phyloP scores from a whole-genome alignment of 495 filamentous ascomycete species.

The Penicillium angulare region DNA sequence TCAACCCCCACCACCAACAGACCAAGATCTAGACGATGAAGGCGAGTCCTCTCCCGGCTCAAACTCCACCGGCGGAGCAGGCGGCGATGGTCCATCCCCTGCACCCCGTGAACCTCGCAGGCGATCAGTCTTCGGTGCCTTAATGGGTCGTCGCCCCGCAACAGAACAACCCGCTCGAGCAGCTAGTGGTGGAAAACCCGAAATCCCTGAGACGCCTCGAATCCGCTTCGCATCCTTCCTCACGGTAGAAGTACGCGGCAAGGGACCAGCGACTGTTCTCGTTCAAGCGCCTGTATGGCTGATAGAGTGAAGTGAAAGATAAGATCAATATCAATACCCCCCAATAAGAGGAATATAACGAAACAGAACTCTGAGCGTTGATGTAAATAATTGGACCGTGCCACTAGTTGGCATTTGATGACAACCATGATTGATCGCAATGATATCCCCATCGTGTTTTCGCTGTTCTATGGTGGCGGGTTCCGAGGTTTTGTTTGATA shows the following conservation, averaged over 20 bases:
- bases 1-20: constrained; percentile 35
- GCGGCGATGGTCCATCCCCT: constrained; percentile 28
- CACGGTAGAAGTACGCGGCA: constrained; percentile 73
- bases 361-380: not conserved
- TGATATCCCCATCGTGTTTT: constrained; percentile 20
- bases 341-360: not conserved
- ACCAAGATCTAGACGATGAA: constrained; percentile 30
- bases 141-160: constrained; percentile 42
- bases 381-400: not conserved
- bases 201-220: constrained; percentile 17
- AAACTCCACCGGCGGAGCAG: constrained; percentile 21
- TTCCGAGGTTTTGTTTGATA: not conserved
- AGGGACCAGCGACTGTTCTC: constrained; percentile 65
- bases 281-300: constrained; percentile 90
- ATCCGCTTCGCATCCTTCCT: constrained; percentile 85
- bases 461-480: constrained; percentile 2
- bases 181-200: constrained; percentile 9
- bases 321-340: no score
- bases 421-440: constrained; percentile 14
- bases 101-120: constrained; percentile 13
- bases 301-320: constrained; percentile 47
- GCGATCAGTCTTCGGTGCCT: constrained; percentile 47
- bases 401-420: not conserved
- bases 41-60: constrained; percentile 29
- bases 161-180: constrained; percentile 9